A percentile compares a stretch with the other conserved stretches of the same genome.
These are phyloP conservation scores for Pythium graminicola DNA, from an alignment of 352 stramenopile species.

Conservation along the genomic window DNA sequence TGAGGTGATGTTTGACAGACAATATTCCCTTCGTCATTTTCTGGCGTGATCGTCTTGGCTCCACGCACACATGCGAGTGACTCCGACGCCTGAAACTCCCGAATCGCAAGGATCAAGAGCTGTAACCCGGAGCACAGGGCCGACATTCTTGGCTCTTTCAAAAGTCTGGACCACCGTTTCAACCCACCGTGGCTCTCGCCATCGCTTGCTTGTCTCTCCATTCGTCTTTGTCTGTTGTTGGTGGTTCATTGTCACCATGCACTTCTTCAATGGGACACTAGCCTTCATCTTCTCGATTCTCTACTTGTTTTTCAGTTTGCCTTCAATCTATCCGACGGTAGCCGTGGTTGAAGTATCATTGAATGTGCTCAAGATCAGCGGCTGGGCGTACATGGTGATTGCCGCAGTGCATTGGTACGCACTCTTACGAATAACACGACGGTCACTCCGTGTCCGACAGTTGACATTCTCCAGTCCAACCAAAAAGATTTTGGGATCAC, in stretches of 20 bases:
- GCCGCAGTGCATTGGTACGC: slow-evolving; percentile 4
- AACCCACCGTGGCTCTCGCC: not conserved
- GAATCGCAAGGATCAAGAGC: no score
- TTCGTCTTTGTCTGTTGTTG: slow-evolving; percentile 9
- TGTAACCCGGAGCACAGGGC: no score
- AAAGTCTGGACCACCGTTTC: slow-evolving; percentile 3
- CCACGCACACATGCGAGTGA: no score
- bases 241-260: slow-evolving; percentile 14
- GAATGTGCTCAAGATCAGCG: not conserved
- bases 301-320: slow-evolving; percentile 18
- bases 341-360: slow-evolving; percentile 1
- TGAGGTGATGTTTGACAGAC: no score
- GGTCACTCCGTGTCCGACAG: not conserved
- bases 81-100: no score
- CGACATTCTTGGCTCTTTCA: not conserved
- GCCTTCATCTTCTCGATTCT: slow-evolving; percentile 4
- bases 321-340: slow-evolving; percentile 8
- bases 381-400: slow-evolving; percentile 5
- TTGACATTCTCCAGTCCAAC: not conserved
- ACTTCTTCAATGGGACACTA: slow-evolving; percentile 15
- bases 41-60: no score
- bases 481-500: not conserved
- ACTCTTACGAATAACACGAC: not conserved
- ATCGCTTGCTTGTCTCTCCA: slow-evolving; percentile 11
- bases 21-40: no score